Conservation (phyloP, 768 basidiomycete genomes). For the Tricholoma bakamatsutake region DNA sequence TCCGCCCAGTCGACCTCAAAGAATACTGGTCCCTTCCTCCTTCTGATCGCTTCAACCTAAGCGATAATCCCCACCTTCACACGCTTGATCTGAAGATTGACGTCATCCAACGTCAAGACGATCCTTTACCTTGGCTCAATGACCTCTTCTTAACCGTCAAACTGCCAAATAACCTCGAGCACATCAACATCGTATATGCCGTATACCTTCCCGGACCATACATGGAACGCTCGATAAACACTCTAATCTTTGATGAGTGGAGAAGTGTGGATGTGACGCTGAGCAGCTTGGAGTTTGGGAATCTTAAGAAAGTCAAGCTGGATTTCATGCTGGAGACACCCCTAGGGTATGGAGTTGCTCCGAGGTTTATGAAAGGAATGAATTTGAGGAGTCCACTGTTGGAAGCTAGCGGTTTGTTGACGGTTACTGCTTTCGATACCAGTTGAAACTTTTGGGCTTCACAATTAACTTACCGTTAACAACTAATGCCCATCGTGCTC, state of each 20-base stretch:
- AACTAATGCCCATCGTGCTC: too few species aligned
- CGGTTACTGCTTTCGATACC: slow-evolving; percentile 23
- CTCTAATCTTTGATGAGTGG: slow-evolving; percentile 21
- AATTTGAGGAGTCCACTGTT: slow-evolving; percentile 22
- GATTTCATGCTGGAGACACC: slow-evolving; percentile 26
- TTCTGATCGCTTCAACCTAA: slow-evolving; percentile 17
- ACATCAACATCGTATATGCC: slow-evolving; percentile 19
- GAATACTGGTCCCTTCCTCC: slow-evolving; percentile 17
- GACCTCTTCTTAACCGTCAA: slow-evolving; percentile 17
- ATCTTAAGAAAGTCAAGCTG: slow-evolving; percentile 19
- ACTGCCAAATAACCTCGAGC: slow-evolving; percentile 13
- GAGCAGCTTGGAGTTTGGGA: slow-evolving; percentile 15
- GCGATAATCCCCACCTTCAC: slow-evolving; percentile 17
- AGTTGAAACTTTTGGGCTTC: slow-evolving; percentile 7
- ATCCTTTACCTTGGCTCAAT: slow-evolving; percentile 24
- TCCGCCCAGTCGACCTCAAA: slow-evolving; percentile 3
- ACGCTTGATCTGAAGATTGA: slow-evolving; percentile 21
- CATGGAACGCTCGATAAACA: slow-evolving; percentile 23
- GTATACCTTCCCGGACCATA: slow-evolving; percentile 25
- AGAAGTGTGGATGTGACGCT: slow-evolving; percentile 20
- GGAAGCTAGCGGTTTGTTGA: slow-evolving; percentile 14
- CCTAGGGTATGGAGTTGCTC: slow-evolving; percentile 23
- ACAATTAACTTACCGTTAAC: too few species aligned
- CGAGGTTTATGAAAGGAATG: slow-evolving; percentile 24
- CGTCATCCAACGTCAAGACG: slow-evolving; percentile 21